Conservation (phyloP, 169 alveolate species). For the Babesia divergens region DNA sequence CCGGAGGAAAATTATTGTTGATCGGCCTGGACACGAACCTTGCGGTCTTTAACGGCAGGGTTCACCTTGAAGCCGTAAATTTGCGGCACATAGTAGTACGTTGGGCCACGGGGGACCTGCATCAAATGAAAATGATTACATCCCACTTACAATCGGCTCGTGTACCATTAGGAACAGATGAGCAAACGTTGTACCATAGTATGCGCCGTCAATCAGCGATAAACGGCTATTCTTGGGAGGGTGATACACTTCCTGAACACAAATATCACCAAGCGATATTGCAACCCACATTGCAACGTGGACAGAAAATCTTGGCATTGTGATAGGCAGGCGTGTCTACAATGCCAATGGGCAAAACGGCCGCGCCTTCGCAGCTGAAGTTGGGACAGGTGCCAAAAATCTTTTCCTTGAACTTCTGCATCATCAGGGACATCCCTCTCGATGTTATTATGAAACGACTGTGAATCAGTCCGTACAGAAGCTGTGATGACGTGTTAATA, state of each 20-base stretch:
- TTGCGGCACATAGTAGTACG: slow-evolving; percentile 66
- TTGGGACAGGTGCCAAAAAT: slow-evolving; percentile 88
- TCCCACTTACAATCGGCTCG: slow-evolving; percentile 42
- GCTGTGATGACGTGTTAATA: slow-evolving; percentile 82
- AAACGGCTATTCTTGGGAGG: slow-evolving; percentile 77
- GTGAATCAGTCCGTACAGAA: slow-evolving; percentile 89
- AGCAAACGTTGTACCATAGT: slow-evolving; percentile 89
- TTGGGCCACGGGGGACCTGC: slow-evolving; percentile 62
- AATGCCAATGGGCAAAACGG: slow-evolving; percentile 88
- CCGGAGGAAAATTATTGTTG: not conserved
- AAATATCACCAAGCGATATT: not conserved
- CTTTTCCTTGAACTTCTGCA: slow-evolving; percentile 81
- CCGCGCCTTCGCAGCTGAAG: slow-evolving; percentile 80
- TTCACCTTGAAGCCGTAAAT: slow-evolving; percentile 62
- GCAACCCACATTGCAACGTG: slow-evolving; percentile 81
- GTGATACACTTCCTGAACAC: slow-evolving; percentile 69
- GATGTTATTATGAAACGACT: slow-evolving; percentile 86
- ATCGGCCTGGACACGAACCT: not conserved
- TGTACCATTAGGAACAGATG: slow-evolving; percentile 77
- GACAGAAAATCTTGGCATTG: slow-evolving; percentile 89
- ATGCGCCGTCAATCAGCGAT: slow-evolving; percentile 88
- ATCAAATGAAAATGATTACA: not conserved
- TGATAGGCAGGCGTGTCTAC: slow-evolving; percentile 83
- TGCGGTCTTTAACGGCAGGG: slow-evolving; percentile 37
- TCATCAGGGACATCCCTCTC: slow-evolving; percentile 86